phyloP scores from a whole-genome alignment of 139 green algal species.

The Trebouxia sp. region DNA sequence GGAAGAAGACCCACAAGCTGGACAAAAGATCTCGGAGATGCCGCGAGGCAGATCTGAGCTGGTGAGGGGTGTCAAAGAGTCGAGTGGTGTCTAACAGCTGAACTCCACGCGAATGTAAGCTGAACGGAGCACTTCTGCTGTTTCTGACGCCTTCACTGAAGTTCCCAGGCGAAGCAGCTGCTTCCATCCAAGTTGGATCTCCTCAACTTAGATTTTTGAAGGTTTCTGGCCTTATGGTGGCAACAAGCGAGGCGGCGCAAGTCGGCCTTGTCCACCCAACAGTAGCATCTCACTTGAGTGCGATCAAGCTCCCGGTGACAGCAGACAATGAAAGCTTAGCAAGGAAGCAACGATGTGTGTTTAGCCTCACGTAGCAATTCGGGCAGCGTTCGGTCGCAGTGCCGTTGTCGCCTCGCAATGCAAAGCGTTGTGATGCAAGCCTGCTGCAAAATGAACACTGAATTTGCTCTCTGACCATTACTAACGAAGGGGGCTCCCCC shows the following conservation, averaged over 20 bases:
- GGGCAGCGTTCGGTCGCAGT: no score
- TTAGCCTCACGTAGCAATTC: no score
- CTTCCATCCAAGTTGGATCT: not conserved
- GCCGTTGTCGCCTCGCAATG: no score
- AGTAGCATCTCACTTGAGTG: no score
- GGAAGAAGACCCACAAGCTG: slow-evolving; percentile 7
- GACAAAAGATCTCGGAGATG: slow-evolving; percentile 31
- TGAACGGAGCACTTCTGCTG: slow-evolving; percentile 37
- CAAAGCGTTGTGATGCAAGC: not conserved
- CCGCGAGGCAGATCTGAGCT: not conserved
- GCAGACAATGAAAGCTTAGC: no score
- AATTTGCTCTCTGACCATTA: slow-evolving; percentile 1
- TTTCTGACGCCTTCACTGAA: not conserved
- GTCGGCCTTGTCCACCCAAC: no score
- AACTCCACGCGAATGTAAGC: slow-evolving; percentile 32
- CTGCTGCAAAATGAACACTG: not conserved
- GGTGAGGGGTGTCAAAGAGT: slow-evolving; percentile 12
- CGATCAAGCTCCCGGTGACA: no score
- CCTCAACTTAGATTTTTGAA: no score
- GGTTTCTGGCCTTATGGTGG: no score
- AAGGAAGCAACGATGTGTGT: no score
- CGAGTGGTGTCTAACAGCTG: slow-evolving; percentile 26
- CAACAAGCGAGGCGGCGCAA: no score
- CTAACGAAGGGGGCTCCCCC: no score
- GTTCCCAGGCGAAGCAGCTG: not conserved